These are phyloP conservation scores for Aspergillus conjunctus DNA, from an alignment of 495 filamentous ascomycete genomes.

Conservation along the genomic window DNA sequence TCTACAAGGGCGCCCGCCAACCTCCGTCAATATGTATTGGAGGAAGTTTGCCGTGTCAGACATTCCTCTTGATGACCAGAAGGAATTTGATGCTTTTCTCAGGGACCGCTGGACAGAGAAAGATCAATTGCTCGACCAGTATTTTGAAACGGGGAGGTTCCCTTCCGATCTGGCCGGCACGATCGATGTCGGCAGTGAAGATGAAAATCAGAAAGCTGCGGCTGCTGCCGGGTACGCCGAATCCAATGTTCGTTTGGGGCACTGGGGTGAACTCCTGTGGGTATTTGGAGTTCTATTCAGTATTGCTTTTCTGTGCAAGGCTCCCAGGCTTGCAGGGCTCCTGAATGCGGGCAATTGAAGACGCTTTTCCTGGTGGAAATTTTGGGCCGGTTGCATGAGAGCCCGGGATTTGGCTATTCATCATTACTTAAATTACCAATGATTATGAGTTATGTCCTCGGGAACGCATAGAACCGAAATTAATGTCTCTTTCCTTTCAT, in stretches of 20 bases:
- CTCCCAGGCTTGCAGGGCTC: conserved; percentile 26
- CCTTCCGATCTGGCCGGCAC: conserved; percentile 57
- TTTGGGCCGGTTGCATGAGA: conserved; percentile 2
- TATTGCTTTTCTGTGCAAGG: conserved; percentile 35
- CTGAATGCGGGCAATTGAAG: neutral
- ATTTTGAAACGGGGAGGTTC: conserved; percentile 59
- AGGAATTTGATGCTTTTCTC: conserved; percentile 61
- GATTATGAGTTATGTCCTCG: conserved; percentile 21
- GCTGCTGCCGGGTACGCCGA: conserved; percentile 58
- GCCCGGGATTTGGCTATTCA: neutral
- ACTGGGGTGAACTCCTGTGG: conserved; percentile 56
- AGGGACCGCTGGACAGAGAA: conserved; percentile 63
- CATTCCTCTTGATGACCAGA: conserved; percentile 61
- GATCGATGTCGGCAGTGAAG: conserved; percentile 41
- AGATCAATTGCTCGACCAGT: conserved; percentile 61
- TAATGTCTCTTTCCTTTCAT: neutral
- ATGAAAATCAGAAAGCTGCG: conserved; percentile 35
- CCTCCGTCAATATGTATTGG: conserved; percentile 73
- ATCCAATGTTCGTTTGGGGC: conserved; percentile 54
- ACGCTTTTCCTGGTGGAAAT: neutral
- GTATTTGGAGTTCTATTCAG: conserved; percentile 55
- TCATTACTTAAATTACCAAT: conserved; percentile 7
- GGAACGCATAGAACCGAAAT: conserved; percentile 8
- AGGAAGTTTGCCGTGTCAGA: conserved; percentile 57
- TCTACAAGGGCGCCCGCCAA: conserved; percentile 65